phyloP scores from a whole-genome alignment of 768 basidiomycete species.

The Guyanaporus albipodus region DNA sequence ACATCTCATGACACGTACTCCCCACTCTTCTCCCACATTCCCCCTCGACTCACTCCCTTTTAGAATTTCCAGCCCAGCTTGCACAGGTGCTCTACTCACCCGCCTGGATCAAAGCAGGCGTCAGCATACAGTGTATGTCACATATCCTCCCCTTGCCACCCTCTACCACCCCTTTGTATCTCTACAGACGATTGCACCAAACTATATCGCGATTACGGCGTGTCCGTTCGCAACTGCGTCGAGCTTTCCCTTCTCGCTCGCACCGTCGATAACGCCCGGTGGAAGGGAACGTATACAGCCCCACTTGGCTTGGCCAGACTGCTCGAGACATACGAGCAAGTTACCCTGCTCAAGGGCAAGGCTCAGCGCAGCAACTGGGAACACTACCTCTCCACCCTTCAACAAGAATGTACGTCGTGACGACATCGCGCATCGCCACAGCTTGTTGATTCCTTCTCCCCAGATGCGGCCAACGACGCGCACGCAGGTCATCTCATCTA shows the following conservation, averaged over 20 bases:
- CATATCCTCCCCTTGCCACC: not conserved
- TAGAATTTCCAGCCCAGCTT: constrained; percentile 54
- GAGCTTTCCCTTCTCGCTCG: constrained; percentile 69
- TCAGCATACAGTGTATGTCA: constrained; percentile 62
- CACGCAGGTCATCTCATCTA: constrained; percentile 59
- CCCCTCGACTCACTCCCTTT: constrained; percentile 12
- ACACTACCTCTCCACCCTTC: constrained; percentile 36
- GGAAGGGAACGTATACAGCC: constrained; percentile 66
- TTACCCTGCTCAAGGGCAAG: constrained; percentile 53
- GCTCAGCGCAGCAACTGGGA: constrained; percentile 74
- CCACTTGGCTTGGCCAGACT: constrained; percentile 64
- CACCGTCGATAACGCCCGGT: constrained; percentile 63
- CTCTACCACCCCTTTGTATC: not conserved
- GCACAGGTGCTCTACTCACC: constrained; percentile 49
- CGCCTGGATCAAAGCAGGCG: constrained; percentile 62
- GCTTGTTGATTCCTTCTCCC: constrained; percentile 7
- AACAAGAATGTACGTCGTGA: constrained; percentile 57
- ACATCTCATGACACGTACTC: constrained; percentile 48
- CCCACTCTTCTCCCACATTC: not conserved
- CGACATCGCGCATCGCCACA: no score
- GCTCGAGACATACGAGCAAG: constrained; percentile 55
- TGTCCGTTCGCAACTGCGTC: constrained; percentile 48
- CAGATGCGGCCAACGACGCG: constrained; percentile 73
- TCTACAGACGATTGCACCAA: constrained; percentile 63
- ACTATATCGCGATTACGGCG: constrained; percentile 45